Percentiles rank a stretch among this genome's conserved stretches.
Evolutionary conservation across 169 alveolate species (phyloP).

Genomic region (Theileria equi): DNA sequence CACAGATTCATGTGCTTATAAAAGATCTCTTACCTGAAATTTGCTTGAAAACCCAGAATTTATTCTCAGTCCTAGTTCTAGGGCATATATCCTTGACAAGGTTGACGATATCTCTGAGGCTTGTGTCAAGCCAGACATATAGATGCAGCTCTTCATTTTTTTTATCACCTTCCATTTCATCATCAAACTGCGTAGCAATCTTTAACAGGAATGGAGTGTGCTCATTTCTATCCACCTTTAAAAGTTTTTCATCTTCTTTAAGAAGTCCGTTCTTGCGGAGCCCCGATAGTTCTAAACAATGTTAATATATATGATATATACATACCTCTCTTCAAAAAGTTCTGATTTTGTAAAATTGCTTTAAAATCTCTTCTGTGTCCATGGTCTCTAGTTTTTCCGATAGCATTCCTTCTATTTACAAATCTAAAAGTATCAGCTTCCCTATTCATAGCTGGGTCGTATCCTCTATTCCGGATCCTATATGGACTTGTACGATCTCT

Average conservation of each 20-base stretch:
- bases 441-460: too few species aligned
- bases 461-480: neutral
- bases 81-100: conserved; percentile 49
- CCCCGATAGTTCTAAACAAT: neutral
- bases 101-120: conserved; percentile 32
- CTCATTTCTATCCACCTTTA: conserved; percentile 11
- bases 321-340: neutral
- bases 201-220: conserved; percentile 48
- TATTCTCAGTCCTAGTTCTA: conserved; percentile 12
- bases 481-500: neutral
- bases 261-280: neutral
- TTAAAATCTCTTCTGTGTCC: too few species aligned
- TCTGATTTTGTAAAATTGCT: too few species aligned
- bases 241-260: neutral
- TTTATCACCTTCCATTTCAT: neutral
- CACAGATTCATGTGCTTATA: neutral
- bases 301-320: neutral
- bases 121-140: conserved; percentile 45
- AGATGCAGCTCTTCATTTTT: conserved; percentile 34
- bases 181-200: conserved; percentile 16
- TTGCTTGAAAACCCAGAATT: conserved; percentile 35
- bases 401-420: neutral
- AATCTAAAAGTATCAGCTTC: too few species aligned
- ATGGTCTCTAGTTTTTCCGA: conserved; percentile 1
- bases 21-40: conserved; percentile 1